These are phyloP conservation scores for Solanum bulbocastanum DNA, from an alignment of 257 asterid genomes.

Conservation along the genomic window DNA sequence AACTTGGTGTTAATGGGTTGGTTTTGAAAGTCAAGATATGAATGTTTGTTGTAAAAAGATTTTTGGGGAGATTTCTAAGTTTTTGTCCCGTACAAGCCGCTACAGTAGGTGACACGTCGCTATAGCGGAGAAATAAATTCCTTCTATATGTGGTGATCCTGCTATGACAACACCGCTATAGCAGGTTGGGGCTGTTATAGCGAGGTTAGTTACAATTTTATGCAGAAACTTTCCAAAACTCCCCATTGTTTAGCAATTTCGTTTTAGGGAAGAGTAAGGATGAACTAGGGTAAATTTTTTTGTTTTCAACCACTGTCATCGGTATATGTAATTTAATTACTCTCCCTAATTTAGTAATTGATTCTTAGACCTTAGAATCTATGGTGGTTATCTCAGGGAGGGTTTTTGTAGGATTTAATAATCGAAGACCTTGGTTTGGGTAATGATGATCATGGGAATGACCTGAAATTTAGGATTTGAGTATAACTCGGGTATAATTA, in stretches of 20 bases:
- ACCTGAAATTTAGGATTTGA: no score
- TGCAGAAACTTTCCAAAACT: no score
- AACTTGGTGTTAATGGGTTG: background rate
- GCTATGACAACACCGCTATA: background rate
- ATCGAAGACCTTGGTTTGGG: background rate
- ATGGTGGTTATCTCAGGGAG: background rate
- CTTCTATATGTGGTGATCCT: background rate
- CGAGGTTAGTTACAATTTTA: background rate
- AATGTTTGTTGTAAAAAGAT: background rate
- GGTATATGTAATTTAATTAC: no score
- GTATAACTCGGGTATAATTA: background rate
- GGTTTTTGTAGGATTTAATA: background rate
- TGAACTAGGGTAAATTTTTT: background rate
- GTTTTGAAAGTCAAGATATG: background rate
- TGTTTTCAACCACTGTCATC: background rate
- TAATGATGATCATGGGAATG: no score
- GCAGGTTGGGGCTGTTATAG: background rate
- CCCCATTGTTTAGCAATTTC: background rate
- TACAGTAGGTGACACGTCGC: no score
- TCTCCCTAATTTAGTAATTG: background rate
- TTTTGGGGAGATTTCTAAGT: background rate
- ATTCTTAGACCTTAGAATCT: background rate
- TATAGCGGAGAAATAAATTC: no score
- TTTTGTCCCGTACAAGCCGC: background rate
- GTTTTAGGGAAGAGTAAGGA: background rate